Evolutionary conservation across 139 green algal species (phyloP), one percentile per base, ranked within the genome.

Genomic region (Chlorella sp.): DNA sequence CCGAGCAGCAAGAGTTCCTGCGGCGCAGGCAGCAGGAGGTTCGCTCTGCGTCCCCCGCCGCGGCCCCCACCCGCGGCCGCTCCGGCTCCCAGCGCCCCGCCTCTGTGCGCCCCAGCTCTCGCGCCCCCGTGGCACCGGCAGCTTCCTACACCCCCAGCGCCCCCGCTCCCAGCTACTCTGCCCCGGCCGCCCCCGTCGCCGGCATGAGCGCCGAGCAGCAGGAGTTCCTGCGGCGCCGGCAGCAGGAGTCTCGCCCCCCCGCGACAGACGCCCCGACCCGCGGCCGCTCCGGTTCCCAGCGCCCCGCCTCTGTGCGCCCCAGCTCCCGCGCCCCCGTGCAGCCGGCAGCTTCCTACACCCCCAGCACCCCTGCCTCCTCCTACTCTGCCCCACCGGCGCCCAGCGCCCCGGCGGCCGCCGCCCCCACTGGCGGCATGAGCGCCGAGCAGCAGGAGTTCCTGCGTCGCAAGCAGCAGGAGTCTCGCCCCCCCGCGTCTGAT

Each of bases 401-500:
- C n/a, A n/a, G n/a, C n/a, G n/a, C n/a, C n/a, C n/a, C n/a, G n/a
- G n/a, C n/a, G n/a, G n/a, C n/a, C n/a, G 42, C 30, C 2, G 40
- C 39, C 11, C 30, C 78, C 26, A 24, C 78, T 9, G 78, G 34
- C 15, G 78, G 78, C 78, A 40, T 84, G 78, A 66, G 40, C 40
- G 7, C 78, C 40, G 78, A 84, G 78, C 78, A 84, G 40, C 78
- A 61, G 39, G 78, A 64, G 5, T 84, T 84, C 40, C 78, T 84
- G 39, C 39, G 22, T 7, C 78, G 78, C 39, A 84, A 64, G 78
- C 34, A 40, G 78, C 12, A 36, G 11, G 78, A 84, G 40, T 84
- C 78, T 34, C 75, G 75, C 15, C 40, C 75, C 14, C 75, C 75
- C 21, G n/a, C 75, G 1, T 11, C 75, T 15, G n/a, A 34, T 0